Evolutionary conservation across 129 eudicot species (phyloP).

Genomic region (Flaveria trinervia): DNA sequence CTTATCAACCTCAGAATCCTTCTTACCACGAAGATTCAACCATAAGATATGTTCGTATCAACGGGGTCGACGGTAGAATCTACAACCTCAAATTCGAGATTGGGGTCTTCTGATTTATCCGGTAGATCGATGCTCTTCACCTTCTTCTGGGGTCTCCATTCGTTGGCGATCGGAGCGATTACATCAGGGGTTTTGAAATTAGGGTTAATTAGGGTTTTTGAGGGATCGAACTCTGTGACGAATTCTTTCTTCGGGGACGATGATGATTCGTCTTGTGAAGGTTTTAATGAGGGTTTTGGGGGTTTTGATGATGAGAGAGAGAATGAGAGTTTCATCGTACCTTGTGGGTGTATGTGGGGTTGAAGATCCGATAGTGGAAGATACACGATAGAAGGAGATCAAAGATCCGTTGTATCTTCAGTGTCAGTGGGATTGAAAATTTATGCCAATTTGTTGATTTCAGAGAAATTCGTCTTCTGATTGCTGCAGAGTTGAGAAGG

Average conservation of each 20-base stretch:
- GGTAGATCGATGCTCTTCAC: constrained; percentile 58
- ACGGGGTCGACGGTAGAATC: constrained; percentile 23
- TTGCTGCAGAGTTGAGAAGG: no score
- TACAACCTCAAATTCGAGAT: constrained; percentile 58
- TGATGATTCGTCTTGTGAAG: constrained; percentile 13
- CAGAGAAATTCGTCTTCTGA: no score
- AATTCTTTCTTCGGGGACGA: constrained; percentile 35
- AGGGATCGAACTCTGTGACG: constrained; percentile 61
- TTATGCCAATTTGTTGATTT: no score
- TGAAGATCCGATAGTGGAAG: neutral
- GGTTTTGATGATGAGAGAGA: constrained; percentile 52
- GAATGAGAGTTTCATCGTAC: constrained; percentile 54
- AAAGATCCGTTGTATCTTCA: neutral
- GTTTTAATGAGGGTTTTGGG: constrained; percentile 41
- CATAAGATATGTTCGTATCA: constrained; percentile 48
- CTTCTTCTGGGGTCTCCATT: constrained; percentile 55
- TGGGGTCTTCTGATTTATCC: constrained; percentile 38
- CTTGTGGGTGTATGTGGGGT: neutral
- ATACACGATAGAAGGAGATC: neutral
- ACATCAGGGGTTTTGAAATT: constrained; percentile 34
- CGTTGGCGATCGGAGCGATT: constrained; percentile 70
- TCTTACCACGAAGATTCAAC: constrained; percentile 66
- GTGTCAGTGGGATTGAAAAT: neutral
- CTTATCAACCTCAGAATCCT: neutral
- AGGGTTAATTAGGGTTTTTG: constrained; percentile 39